Evolutionary conservation across 2,329 filamentous ascomycete genomes (phyloP).

Genomic region (Grosmannia clavigera): DNA sequence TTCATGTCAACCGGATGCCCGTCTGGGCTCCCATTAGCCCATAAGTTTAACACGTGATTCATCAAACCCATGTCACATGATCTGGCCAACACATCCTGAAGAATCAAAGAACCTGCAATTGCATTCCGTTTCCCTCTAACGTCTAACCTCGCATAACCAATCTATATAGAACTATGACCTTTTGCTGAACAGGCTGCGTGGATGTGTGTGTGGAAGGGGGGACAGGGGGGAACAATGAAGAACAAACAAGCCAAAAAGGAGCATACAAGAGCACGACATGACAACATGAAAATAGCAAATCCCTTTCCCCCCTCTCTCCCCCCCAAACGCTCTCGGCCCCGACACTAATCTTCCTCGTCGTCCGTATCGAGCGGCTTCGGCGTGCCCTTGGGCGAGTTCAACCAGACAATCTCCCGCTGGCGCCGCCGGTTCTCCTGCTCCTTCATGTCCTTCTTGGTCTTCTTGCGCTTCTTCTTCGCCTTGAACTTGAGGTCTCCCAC

Average conservation of each 20-base stretch:
- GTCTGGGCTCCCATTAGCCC: too few relatives aligned
- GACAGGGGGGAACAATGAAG: neutral
- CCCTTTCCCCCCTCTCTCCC: neutral
- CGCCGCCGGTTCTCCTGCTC: constrained; percentile 79
- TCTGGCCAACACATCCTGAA: too few relatives aligned
- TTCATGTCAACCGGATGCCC: too few relatives aligned
- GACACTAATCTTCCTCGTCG: constrained; percentile 40
- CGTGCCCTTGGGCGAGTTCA: constrained; percentile 77
- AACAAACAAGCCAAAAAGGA: neutral
- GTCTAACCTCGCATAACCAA: neutral
- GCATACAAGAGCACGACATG: neutral
- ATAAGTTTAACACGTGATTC: too few relatives aligned
- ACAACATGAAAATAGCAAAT: neutral
- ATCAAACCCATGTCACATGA: too few relatives aligned
- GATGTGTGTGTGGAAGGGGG: neutral
- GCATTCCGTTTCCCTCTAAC: neutral
- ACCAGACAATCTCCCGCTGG: constrained; percentile 73
- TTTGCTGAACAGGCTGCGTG: neutral
- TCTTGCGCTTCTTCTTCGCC: constrained; percentile 92
- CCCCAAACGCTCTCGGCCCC: neutral
- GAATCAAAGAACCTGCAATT: neutral
- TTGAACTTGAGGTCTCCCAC: constrained; percentile 64
- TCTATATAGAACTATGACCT: neutral
- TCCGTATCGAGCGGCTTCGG: constrained; percentile 67
- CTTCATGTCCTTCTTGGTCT: constrained; percentile 93